phyloP scores from a whole-genome alignment of 1,139 yeast species.

The Lodderomyces beijingensis region DNA sequence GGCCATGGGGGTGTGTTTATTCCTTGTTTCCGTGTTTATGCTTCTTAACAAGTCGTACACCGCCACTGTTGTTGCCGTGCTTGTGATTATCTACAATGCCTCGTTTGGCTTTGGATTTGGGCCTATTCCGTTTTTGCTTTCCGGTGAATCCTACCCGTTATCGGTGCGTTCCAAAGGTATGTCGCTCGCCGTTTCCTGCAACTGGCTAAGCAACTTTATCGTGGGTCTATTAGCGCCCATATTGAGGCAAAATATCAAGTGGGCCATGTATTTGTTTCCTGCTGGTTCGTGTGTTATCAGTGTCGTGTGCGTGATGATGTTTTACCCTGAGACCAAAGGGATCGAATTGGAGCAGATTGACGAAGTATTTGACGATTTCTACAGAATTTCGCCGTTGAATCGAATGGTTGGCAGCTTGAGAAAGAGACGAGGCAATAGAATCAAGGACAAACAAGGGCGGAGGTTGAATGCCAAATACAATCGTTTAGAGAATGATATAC shows the following conservation, averaged over 20 bases:
- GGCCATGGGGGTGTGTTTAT: constrained; percentile 43
- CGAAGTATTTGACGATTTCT: constrained; percentile 61
- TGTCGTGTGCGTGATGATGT: constrained; percentile 50
- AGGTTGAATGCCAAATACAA: constrained; percentile 6
- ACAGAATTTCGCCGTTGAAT: constrained; percentile 12
- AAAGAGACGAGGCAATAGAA: constrained; percentile 1
- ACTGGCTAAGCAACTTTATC: constrained; percentile 52
- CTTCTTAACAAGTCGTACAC: constrained; percentile 34
- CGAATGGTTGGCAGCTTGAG: constrained; percentile 5
- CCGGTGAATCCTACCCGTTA: constrained; percentile 52
- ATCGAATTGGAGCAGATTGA: constrained; percentile 88
- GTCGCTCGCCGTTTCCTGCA: constrained; percentile 49
- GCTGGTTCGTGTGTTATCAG: constrained; percentile 45
- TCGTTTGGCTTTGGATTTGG: constrained; percentile 57
- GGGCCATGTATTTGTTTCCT: constrained; percentile 50
- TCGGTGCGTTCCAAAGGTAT: constrained; percentile 55
- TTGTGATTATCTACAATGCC: constrained; percentile 49
- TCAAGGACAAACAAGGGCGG: constrained; percentile 3
- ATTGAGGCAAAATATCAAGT: constrained; percentile 41
- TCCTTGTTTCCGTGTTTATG: constrained; percentile 38
- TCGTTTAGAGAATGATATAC: constrained; percentile 8
- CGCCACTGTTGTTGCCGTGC: constrained; percentile 42
- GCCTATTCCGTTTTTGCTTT: constrained; percentile 51
- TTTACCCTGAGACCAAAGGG: constrained; percentile 90
- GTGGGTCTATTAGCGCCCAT: constrained; percentile 55